Conservation (phyloP, 352 stramenopile species). For the Globisporangium iwayamae region DNA sequence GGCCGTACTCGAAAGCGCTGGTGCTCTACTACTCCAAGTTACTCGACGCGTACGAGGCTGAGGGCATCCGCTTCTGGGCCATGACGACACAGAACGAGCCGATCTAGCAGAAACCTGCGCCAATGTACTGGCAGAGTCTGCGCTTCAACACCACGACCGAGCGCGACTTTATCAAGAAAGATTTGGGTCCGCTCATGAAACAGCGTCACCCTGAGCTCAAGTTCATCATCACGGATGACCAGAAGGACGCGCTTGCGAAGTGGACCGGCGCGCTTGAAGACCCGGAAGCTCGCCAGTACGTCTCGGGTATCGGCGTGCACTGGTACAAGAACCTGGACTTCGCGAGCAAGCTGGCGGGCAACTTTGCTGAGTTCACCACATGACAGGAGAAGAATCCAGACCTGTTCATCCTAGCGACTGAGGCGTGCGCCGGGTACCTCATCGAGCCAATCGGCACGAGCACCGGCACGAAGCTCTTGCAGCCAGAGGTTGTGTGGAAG, state of each 20-base stretch:
- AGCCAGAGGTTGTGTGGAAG: conserved; percentile 33
- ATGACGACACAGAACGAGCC: conserved; percentile 83
- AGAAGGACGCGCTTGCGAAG: conserved; percentile 51
- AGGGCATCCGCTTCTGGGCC: conserved; percentile 58
- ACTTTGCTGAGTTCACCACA: conserved; percentile 33
- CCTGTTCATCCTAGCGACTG: conserved; percentile 64
- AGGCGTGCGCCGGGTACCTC: conserved; percentile 59
- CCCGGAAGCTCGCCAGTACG: conserved; percentile 44
- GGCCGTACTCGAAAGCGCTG: conserved; percentile 47
- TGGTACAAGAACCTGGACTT: conserved; percentile 67
- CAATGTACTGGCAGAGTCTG: conserved; percentile 45
- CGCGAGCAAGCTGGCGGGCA: conserved; percentile 19
- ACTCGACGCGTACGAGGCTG: conserved; percentile 56
- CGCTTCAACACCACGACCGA: conserved; percentile 30
- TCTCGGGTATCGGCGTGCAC: conserved; percentile 79
- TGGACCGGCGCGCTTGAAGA: conserved; percentile 34
- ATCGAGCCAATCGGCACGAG: conserved; percentile 28
- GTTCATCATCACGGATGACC: conserved; percentile 75
- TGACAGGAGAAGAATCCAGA: conserved; percentile 38
- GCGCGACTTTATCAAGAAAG: conserved; percentile 61
- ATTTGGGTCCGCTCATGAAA: conserved; percentile 60
- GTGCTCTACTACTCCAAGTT: conserved; percentile 84
- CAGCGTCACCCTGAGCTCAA: conserved; percentile 65
- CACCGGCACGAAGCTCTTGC: conserved; percentile 25
- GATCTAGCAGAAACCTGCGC: conserved; percentile 24